Evolutionary conservation across 768 basidiomycete genomes (phyloP).

Genomic region (Lactarius indigo): DNA sequence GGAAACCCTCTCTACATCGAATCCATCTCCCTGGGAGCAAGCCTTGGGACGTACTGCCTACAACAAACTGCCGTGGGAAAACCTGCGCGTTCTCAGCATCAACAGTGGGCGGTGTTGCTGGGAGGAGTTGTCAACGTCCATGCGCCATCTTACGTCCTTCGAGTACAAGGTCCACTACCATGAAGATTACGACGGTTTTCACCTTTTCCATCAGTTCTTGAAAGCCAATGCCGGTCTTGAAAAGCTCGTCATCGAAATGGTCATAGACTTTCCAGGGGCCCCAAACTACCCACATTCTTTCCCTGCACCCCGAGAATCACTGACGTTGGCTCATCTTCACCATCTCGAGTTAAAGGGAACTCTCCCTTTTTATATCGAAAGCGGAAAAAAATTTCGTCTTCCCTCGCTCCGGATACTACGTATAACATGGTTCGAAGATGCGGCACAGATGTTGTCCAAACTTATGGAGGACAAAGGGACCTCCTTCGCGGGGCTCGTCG

Average conservation of each 20-base stretch:
- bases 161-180: conserved; percentile 8
- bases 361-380: neutral
- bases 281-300: neutral
- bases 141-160: conserved; percentile 18
- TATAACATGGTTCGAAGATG: neutral
- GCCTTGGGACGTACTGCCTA: neutral
- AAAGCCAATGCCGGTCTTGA: conserved; percentile 27
- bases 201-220: conserved; percentile 25
- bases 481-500: conserved; percentile 14
- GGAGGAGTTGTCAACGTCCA: neutral
- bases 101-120: conserved; percentile 2
- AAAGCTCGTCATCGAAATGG: conserved; percentile 18
- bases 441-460: neutral
- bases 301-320: neutral
- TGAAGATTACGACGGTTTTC: neutral
- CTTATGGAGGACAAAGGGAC: conserved; percentile 12
- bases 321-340: conserved; percentile 18
- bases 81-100: conserved; percentile 5
- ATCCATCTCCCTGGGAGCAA: neutral
- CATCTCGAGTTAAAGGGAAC: conserved; percentile 19
- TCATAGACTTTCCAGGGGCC: neutral
- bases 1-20: conserved; percentile 7
- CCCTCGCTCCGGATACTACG: conserved; percentile 19
- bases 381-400: conserved; percentile 3
- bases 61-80: neutral